These are phyloP conservation scores for Microsporum audouinii DNA, from an alignment of 2,329 filamentous ascomycete genomes.

Conservation along the genomic window DNA sequence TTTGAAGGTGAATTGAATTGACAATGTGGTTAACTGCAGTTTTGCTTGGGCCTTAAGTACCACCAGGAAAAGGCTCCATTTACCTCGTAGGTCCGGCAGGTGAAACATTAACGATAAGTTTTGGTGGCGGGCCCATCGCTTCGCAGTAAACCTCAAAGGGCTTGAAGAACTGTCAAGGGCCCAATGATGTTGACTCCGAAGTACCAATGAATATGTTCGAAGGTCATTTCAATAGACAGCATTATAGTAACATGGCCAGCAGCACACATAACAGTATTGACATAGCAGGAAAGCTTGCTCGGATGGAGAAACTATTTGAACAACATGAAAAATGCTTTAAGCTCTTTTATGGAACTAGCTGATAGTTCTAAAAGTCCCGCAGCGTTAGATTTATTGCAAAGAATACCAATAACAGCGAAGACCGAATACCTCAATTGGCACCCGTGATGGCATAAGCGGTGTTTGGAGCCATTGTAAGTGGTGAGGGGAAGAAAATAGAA, in stretches of 20 bases:
- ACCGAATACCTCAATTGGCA: conserved; percentile 21
- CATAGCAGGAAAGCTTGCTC: conserved; percentile 16
- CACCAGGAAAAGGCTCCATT: conserved; percentile 16
- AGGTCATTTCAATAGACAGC: conserved; percentile 35
- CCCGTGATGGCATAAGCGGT: conserved; percentile 24
- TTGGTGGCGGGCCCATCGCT: conserved; percentile 8
- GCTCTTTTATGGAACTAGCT: background rate
- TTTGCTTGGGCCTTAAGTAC: conserved; percentile 18
- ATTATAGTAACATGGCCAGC: conserved; percentile 46
- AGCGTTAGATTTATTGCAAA: conserved; percentile 13
- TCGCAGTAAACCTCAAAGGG: conserved; percentile 15
- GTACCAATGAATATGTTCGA: conserved; percentile 13
- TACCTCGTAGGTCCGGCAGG: conserved; percentile 17
- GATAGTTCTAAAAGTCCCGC: conserved; percentile 7
- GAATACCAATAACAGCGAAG: conserved; percentile 18
- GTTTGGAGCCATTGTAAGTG: conserved; percentile 6
- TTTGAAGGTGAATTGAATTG: conserved; percentile 20
- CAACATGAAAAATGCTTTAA: conserved; percentile 14
- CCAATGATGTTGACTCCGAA: conserved; percentile 26
- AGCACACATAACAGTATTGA: conserved; percentile 20
- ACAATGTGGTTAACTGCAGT: conserved; percentile 18
- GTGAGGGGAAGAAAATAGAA: background rate
- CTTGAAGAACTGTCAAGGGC: conserved; percentile 21
- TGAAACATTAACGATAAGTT: conserved; percentile 17
- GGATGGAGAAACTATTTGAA: conserved; percentile 16